These are phyloP conservation scores for Royoungia palumana DNA, from an alignment of 768 basidiomycete species.

Conservation along the genomic window DNA sequence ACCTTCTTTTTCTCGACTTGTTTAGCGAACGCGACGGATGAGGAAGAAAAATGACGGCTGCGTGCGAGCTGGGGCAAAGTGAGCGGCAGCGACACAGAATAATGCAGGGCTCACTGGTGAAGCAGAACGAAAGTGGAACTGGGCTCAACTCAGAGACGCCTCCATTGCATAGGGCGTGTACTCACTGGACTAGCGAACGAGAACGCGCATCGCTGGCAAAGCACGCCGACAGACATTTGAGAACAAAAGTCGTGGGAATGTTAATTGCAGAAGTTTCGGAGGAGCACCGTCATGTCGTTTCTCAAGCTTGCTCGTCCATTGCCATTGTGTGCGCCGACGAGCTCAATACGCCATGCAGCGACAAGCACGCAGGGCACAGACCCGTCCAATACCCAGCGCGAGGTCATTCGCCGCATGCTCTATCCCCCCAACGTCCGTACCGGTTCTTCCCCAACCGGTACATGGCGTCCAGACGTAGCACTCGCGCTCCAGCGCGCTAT, in stretches of 20 bases:
- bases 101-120: conserved; percentile 4
- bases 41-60: conserved; percentile 49
- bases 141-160: not conserved
- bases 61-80: not conserved
- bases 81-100: not conserved
- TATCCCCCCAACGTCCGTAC: conserved; percentile 77
- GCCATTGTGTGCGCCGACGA: conserved; percentile 32
- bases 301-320: conserved; percentile 34
- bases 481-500: conserved; percentile 79
- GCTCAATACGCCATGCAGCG: conserved; percentile 43
- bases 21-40: conserved; percentile 39
- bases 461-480: conserved; percentile 79
- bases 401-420: conserved; percentile 72
- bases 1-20: conserved; percentile 55
- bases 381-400: conserved; percentile 56
- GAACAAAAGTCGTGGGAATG: conserved; percentile 24
- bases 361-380: conserved; percentile 24
- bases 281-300: conserved; percentile 40
- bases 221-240: conserved; percentile 19
- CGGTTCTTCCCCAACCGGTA: conserved; percentile 70
- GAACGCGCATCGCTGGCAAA: conserved; percentile 26
- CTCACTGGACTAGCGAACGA: conserved; percentile 18
- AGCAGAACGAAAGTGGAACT: conserved; percentile 41
- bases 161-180: not conserved
- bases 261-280: no score